These are phyloP conservation scores for Cunninghamia lanceolata DNA, from an alignment of 75 land plant genomes.

Conservation along the genomic window DNA sequence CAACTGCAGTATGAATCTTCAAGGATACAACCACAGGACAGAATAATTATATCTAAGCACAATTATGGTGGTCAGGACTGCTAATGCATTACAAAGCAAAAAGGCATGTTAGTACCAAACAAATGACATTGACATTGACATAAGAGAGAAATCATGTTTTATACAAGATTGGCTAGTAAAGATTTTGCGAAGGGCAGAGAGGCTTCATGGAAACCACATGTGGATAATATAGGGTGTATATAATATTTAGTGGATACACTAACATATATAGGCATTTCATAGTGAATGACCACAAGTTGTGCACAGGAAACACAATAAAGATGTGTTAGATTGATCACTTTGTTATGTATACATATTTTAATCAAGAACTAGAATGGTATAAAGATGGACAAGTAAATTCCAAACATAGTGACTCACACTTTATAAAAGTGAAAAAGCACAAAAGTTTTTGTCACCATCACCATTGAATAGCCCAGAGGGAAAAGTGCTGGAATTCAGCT, in stretches of 20 bases:
- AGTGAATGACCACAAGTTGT: background rate
- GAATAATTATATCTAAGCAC: background rate
- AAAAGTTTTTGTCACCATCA: too few relatives aligned
- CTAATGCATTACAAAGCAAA: background rate
- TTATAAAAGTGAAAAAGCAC: too few relatives aligned
- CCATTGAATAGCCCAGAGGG: too few relatives aligned
- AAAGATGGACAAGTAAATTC: too few relatives aligned
- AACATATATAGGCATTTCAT: background rate
- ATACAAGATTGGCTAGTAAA: background rate
- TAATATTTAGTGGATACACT: background rate
- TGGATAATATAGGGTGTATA: background rate
- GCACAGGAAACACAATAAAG: background rate
- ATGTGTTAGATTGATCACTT: too few relatives aligned
- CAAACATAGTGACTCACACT: too few relatives aligned
- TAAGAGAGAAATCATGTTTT: background rate
- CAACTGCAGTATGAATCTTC: background rate
- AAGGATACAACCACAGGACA: background rate
- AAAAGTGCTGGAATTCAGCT: too few relatives aligned
- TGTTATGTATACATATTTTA: too few relatives aligned
- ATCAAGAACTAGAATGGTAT: too few relatives aligned
- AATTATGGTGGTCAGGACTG: background rate
- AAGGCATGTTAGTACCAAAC: background rate
- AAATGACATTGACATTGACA: background rate
- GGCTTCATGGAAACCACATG: background rate
- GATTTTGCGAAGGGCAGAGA: background rate